Base-by-base conservation (phyloP, 2,329 filamentous ascomycete species). In the Fusarium brachygibbosum region DNA sequence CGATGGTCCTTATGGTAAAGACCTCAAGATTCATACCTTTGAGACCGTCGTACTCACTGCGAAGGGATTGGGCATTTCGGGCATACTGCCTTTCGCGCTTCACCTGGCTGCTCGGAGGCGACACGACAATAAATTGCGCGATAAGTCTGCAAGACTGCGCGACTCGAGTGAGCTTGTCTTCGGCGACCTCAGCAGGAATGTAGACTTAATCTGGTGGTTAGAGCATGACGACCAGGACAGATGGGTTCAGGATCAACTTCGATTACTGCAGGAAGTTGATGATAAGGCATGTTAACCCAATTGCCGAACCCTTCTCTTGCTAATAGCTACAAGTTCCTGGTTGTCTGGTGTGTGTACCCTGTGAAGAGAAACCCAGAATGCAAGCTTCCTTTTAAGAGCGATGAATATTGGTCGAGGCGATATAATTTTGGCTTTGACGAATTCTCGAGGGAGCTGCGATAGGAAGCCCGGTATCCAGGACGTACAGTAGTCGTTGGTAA, bases 171-270 rank as follows among this genome's bases (percentile, higher is more conserved):
- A 52, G 37, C 50, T 37, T 16, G 37, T 52, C 37, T 52, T 52
- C 19, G 28, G 25, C 23, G 37, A 52, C 29, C 14, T 52, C 19
- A 52, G 37, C 23, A 28, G 37, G n/a, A 32, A 41, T 6, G 28
- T 52, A 32, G 50, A 52, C 28, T 32, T 52, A 11, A 41, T 52
- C 17, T 52, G 37, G 50, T 52, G 37, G 50, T 13, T 52, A n/a
- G 37, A 52, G 19, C 28, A 52, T 21, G 19, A 52, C 17, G 37
- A 52, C 31, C 28, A 52, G 31, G 50, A 52, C 19, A 32, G 28
- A 28, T 52, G 37, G 37, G 37, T 52, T 5, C 14, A 31, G 14
- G 37, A 52, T 52, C 37, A 52, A 19, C 50, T 52, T 23, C 14
- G 19, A 42, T 41, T 21, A 9, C 50, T 52, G 2, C 37, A 52